Conservation (phyloP, 1,139 yeast species). For the Candida anutae region DNA sequence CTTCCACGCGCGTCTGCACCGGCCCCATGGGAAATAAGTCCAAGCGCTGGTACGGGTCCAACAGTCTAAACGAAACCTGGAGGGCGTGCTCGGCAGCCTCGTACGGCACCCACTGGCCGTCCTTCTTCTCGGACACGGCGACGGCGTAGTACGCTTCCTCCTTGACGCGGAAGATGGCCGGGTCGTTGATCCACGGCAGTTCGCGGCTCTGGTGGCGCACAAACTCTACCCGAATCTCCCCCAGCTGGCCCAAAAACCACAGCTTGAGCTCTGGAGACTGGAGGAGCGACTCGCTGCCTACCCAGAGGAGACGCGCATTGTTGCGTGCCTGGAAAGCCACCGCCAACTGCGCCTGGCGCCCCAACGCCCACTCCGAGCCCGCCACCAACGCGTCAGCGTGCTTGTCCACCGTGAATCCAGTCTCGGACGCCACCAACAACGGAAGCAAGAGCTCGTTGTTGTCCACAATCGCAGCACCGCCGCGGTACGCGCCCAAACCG, state of each 20-base stretch:
- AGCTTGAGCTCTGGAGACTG: slow-evolving; percentile 42
- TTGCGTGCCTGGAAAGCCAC: slow-evolving; percentile 79
- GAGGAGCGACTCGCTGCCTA: slow-evolving; percentile 59
- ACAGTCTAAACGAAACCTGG: slow-evolving; percentile 82
- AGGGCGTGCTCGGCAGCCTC: slow-evolving; percentile 42
- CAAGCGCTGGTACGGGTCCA: slow-evolving; percentile 90
- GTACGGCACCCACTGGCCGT: slow-evolving; percentile 66
- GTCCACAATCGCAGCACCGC: slow-evolving; percentile 33
- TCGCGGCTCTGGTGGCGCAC: slow-evolving; percentile 47
- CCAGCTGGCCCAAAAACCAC: slow-evolving; percentile 73
- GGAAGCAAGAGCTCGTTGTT: slow-evolving; percentile 64
- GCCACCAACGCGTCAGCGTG: slow-evolving; percentile 29
- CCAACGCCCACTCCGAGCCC: slow-evolving; percentile 70
- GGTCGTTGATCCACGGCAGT: slow-evolving; percentile 30
- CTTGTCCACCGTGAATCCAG: slow-evolving; percentile 49
- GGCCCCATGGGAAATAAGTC: slow-evolving; percentile 43
- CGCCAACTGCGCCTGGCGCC: slow-evolving; percentile 68
- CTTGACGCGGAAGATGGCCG: slow-evolving; percentile 58
- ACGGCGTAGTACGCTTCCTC: slow-evolving; percentile 62
- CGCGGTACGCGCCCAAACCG: slow-evolving; percentile 18
- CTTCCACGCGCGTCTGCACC: slow-evolving; percentile 25
- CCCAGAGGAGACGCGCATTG: slow-evolving; percentile 77
- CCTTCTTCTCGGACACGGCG: slow-evolving; percentile 57
- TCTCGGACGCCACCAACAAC: slow-evolving; percentile 56
- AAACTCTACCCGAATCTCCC: slow-evolving; percentile 51